Evolutionary conservation across 441 rosid genomes (phyloP), one percentile per base, ranked within the genome.

Genomic region (California macrophylla): DNA sequence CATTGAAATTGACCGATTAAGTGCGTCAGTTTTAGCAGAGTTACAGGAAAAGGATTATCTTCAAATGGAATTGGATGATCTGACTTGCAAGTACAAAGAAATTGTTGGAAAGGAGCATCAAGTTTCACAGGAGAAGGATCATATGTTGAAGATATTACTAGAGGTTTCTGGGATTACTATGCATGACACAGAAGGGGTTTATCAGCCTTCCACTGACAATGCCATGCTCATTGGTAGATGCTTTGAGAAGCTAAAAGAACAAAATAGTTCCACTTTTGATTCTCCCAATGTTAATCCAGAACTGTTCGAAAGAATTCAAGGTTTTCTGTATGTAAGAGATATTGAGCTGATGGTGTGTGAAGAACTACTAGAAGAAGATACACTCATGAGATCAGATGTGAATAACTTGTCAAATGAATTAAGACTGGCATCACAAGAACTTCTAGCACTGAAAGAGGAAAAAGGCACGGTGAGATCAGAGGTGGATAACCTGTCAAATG

Each of bases 351-450:
- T 76, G 67, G 85, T 93, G 70, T 83, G 79, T 72, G 76, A 86
- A 83, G 84, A 80, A 74, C 72, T 91, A 72, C 78, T 87, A 29
- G 89, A 83, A 72, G 92, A 91, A 79, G 96, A 89, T 62, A 62
- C 63, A 71, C 75, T 76, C 77, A 75, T 70, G 66, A 78, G 79
- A 72, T 84, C 86, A 70, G 83, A 87, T 78, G 77, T 78, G 23
- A 50, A 29, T 73, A 74, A 78, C 74, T 76, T 86, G 62, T 79
- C 82, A 16, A 68, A 78, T 60, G 81, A 83, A 70, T 75, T 85
- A 52, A 71, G 74, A 66, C 42, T 28, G 28, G 76, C 82, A 63
- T 82, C 82, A 69, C 74, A 64, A 75, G 85, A 84, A 69, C 86
- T 84, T 77, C 74, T 72, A 71, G 68, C 74, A 0, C 67, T 84